Percentiles rank a stretch among this genome's conserved stretches.
Evolutionary conservation across 805 yeast species (phyloP).

Genomic region (Candida taoyuanica): DNA sequence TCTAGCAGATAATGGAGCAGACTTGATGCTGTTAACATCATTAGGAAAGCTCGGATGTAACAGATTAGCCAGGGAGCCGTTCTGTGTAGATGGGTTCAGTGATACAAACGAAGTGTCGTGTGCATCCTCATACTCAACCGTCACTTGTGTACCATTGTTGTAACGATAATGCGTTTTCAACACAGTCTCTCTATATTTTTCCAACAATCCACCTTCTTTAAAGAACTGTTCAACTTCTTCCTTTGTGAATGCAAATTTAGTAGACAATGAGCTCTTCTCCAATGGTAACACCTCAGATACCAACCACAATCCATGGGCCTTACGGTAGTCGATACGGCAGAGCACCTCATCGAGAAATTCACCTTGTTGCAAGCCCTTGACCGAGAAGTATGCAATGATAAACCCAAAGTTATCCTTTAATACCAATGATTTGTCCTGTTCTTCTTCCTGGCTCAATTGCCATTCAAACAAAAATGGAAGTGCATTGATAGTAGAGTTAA

Average conservation of each 20-base stretch:
- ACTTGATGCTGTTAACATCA: conserved; percentile 23
- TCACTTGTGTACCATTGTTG: neutral
- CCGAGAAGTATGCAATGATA: conserved; percentile 12
- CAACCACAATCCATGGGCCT: conserved; percentile 16
- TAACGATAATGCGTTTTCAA: conserved; percentile 23
- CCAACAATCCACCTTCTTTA: conserved; percentile 6
- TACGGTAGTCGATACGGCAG: conserved; percentile 22
- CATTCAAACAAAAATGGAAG: conserved; percentile 44
- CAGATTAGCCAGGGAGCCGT: conserved; percentile 17
- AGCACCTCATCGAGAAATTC: conserved; percentile 14
- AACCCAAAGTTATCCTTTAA: conserved; percentile 23
- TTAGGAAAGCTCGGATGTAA: conserved; percentile 12
- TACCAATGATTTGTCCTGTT: neutral
- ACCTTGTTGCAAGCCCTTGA: conserved; percentile 8
- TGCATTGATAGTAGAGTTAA: conserved; percentile 42
- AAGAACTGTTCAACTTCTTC: conserved; percentile 5
- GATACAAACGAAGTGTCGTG: conserved; percentile 18
- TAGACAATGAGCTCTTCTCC: conserved; percentile 6
- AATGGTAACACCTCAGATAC: conserved; percentile 13
- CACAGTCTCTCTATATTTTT: conserved; percentile 17
- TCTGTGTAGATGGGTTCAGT: conserved; percentile 14
- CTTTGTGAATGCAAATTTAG: conserved; percentile 12
- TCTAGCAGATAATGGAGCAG: conserved; percentile 27
- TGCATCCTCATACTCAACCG: conserved; percentile 3
- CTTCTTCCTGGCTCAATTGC: conserved; percentile 25